Base-by-base conservation (phyloP, 768 basidiomycete species). In the Exsudoporus frostii region DNA sequence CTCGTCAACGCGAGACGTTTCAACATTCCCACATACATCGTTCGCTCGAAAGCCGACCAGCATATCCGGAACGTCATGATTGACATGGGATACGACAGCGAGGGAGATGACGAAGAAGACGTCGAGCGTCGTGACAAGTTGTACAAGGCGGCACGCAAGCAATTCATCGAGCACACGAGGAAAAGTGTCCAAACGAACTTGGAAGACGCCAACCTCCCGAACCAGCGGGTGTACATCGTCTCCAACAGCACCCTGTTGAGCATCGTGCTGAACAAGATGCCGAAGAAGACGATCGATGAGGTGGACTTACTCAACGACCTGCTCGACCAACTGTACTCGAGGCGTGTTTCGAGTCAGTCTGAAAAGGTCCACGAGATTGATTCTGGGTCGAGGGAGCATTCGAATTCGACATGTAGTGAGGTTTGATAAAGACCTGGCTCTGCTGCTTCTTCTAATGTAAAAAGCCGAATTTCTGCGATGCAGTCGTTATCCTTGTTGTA, bases 41-140 rank as follows among this genome's bases (percentile, higher is more conserved):
- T 73, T 20, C 72, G 72, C 2, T 73, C 73, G 15, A 72, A 74
- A 45, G 64, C 73, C 0, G 71, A 73, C 48, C 65, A 63, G n/a
- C 67, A 70, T 27, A 65, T 68, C 32, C 44, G 40, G 20, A 66
- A 66, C 22, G 4, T 55, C 33, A 63, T 66, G 66, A 57, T 0
- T n/a, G 61, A 68, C 0, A 64, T 39, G 50, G 65, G 63, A 0
- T 62, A 65, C 20, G 51, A 67, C 4, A 54, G 50, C 20, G 64
- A 66, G 0, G 62, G 34, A 10, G 57, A 50, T 13, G 58, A 54
- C n/a, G 43, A 55, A 2, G 59, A 66, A 14, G 63, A 38, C 27
- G 22, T 17, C 6, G 48, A 52, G 8, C 42, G 40, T 5, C 49
- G 45, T 9, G 22, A 53, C 17, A 50, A 10, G n/a, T 33, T 62